phyloP scores from a whole-genome alignment of 768 basidiomycete species.

The Exsudoporus frostii region DNA sequence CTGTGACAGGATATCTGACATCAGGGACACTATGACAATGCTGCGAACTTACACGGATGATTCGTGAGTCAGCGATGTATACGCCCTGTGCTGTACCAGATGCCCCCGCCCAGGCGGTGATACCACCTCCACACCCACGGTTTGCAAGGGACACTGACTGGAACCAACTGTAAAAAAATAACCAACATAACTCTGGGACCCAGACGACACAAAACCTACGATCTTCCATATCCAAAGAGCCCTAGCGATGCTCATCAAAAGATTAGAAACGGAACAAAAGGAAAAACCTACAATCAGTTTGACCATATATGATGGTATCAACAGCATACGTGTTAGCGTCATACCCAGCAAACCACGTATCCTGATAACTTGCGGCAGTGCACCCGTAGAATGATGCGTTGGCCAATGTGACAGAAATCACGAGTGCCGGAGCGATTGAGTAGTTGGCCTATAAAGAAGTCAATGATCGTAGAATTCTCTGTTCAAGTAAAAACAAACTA shows the following conservation, averaged over 20 bases:
- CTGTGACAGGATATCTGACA: constrained; percentile 27
- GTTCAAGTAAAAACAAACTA: constrained; percentile 14
- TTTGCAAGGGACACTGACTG: constrained; percentile 57
- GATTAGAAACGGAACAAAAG: background rate
- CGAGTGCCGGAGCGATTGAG: constrained; percentile 58
- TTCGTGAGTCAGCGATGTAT: constrained; percentile 51
- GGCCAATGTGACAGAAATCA: constrained; percentile 58
- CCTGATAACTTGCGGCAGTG: constrained; percentile 12
- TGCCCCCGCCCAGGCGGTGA: constrained; percentile 63
- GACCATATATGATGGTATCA: constrained; percentile 60
- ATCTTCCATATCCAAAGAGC: constrained; percentile 9
- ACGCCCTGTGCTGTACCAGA: constrained; percentile 42
- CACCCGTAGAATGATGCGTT: constrained; percentile 55
- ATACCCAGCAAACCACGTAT: constrained; percentile 60
- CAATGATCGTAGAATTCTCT: background rate
- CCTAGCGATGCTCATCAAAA: background rate
- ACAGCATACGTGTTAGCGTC: constrained; percentile 57
- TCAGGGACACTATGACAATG: background rate
- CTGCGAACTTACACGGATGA: constrained; percentile 48
- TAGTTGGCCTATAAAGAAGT: constrained; percentile 44
- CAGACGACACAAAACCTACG: constrained; percentile 2
- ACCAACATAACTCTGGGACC: too few species aligned
- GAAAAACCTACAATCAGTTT: constrained; percentile 54
- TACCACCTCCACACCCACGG: constrained; percentile 61
- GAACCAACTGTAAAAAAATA: constrained; percentile 46